phyloP scores from a whole-genome alignment of 129 eudicot species.

The Heracleum sosnowskyi region DNA sequence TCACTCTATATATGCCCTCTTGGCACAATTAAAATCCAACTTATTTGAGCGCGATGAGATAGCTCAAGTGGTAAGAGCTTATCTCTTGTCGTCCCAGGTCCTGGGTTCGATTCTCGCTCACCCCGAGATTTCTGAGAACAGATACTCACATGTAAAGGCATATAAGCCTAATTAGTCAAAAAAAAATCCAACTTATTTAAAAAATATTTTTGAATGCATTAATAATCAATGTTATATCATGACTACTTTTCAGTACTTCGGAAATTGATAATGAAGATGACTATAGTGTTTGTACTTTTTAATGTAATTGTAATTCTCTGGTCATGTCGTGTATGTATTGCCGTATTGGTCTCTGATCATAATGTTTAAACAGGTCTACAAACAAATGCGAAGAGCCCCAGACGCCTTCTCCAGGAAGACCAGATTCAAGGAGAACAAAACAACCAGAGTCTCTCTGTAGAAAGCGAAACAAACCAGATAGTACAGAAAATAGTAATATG shows the following conservation, averaged over 20 bases:
- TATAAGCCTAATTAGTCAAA: too few relatives aligned
- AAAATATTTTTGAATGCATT: neutral
- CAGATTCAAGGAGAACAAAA: slow-evolving; percentile 40
- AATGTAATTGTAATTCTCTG: neutral
- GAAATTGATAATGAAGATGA: neutral
- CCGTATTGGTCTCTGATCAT: neutral
- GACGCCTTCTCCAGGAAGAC: slow-evolving; percentile 71
- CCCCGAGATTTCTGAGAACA: too few relatives aligned
- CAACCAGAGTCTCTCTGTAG: slow-evolving; percentile 20
- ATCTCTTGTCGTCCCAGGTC: too few relatives aligned
- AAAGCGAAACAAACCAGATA: slow-evolving; percentile 18
- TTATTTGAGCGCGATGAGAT: too few relatives aligned
- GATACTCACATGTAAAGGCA: too few relatives aligned
- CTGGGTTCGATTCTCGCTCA: too few relatives aligned
- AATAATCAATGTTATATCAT: neutral
- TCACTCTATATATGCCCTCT: neutral
- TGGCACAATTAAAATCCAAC: neutral
- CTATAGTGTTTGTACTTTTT: neutral
- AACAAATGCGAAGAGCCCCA: slow-evolving; percentile 70
- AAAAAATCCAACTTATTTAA: too few relatives aligned
- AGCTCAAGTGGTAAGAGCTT: too few relatives aligned
- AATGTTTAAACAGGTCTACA: slow-evolving; percentile 37
- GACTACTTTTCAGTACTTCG: neutral
- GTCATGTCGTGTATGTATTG: neutral
- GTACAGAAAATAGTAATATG: slow-evolving; percentile 17